Base-by-base conservation (phyloP, 192 early-diverging fungal species). In the Linnemannia elongata region DNA sequence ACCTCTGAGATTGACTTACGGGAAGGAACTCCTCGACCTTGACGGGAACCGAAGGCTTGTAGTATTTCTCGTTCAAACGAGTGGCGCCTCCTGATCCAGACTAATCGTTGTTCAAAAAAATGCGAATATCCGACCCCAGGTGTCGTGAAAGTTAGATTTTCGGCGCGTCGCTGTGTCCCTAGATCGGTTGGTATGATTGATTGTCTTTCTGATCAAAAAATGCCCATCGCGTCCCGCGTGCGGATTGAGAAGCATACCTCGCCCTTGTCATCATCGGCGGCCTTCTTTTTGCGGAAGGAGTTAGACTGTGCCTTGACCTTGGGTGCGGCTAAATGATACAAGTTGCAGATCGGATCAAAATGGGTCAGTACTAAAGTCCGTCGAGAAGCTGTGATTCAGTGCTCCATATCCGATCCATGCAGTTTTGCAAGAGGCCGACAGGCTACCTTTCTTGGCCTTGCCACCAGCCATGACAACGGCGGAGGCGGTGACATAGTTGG, bases 401-500 rank as follows among this genome's bases (percentile, higher is more conserved):
- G 20, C 6, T 9, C 39, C 38, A 4, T 66, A 66, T 66, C 27
- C 60, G 8, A 63, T 63, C 57, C 27, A 66, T 12, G 60, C 60
- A 30, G 4, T 33, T 66, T 4, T 27, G 27, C 27, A 60, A 6
- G 60, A 15, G 1, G 0, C 22, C 69, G 22, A 20, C 17, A 9
- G 36, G 35, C 35, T 81, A 87, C 85, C 85, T 75, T 81, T 81
- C 72, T 78, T 87, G 45, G 79, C 72, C 76, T 81, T 81, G 57
- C 60, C 77, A 54, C 72, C 79, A 4, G 85, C 85, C 71, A 73
- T 76, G 66, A 81, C 80, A 20, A 87, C 85, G 47, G 85, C 73
- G 17, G 85, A 87, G 63, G 85, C 85, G 13, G 85, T 87, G 72
- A 87, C 85, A 78, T 87, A 87, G 75, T 81, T 87, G 66, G 85